A percentile compares a stretch with the other conserved stretches of the same genome.
Evolutionary conservation across 1,139 yeast genomes (phyloP).

Genomic region (Pichia sp.): DNA sequence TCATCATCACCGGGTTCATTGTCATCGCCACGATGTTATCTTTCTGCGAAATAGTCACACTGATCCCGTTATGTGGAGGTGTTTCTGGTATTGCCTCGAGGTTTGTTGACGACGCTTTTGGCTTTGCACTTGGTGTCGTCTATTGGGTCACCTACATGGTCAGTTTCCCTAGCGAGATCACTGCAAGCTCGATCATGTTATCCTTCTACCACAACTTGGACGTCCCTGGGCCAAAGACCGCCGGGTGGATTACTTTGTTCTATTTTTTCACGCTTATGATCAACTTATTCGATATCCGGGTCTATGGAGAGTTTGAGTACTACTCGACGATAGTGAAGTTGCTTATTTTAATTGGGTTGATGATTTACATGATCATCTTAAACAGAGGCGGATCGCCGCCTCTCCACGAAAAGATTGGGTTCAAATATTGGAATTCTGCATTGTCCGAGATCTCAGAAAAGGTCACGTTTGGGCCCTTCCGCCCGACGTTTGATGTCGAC

Average conservation of each 20-base stretch:
- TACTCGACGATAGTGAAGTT: slow-evolving; percentile 58
- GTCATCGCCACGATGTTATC: slow-evolving; percentile 69
- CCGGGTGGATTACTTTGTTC: slow-evolving; percentile 61
- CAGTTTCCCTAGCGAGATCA: slow-evolving; percentile 75
- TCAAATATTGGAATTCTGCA: slow-evolving; percentile 58
- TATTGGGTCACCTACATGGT: slow-evolving; percentile 73
- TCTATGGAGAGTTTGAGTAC: slow-evolving; percentile 75
- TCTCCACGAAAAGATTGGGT: slow-evolving; percentile 47
- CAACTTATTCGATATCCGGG: slow-evolving; percentile 63
- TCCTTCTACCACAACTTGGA: slow-evolving; percentile 57
- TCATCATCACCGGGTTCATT: slow-evolving; percentile 59
- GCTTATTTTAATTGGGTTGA: slow-evolving; percentile 49
- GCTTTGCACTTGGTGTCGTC: slow-evolving; percentile 75
- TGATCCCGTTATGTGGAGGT: slow-evolving; percentile 79
- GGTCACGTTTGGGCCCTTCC: slow-evolving; percentile 64
- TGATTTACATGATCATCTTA: slow-evolving; percentile 60
- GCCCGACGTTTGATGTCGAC: slow-evolving; percentile 61
- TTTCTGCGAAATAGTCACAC: slow-evolving; percentile 82
- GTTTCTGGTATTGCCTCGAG: slow-evolving; percentile 71
- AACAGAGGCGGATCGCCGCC: slow-evolving; percentile 48
- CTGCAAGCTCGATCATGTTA: slow-evolving; percentile 73
- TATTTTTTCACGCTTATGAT: slow-evolving; percentile 42
- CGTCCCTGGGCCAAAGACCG: slow-evolving; percentile 49
- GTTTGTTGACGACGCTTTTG: slow-evolving; percentile 82
- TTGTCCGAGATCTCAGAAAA: slow-evolving; percentile 48